Evolutionary conservation across 1,284 basidiomycete species (phyloP).

Genomic region (Limonomyces culmigenus): DNA sequence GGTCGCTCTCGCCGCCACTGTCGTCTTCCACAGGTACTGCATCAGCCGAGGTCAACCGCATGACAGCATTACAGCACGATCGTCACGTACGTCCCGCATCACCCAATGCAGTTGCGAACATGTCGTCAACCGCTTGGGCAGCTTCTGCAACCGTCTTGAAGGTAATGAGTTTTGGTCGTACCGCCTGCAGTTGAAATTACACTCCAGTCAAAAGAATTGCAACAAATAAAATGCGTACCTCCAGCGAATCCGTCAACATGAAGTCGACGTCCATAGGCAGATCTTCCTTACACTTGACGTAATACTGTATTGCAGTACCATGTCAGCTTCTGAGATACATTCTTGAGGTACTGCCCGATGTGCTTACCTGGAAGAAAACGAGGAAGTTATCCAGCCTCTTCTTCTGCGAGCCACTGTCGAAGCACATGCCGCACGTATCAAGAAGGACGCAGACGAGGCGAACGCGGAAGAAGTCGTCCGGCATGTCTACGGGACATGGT

Average conservation of each 20-base stretch:
- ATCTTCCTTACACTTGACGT: constrained; percentile 73
- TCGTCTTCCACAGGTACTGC: constrained; percentile 33
- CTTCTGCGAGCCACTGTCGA: constrained; percentile 81
- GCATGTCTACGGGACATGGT: constrained; percentile 67
- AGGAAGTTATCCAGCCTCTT: constrained; percentile 89
- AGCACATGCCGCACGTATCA: constrained; percentile 96
- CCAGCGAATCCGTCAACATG: constrained; percentile 87
- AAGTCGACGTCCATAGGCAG: constrained; percentile 96
- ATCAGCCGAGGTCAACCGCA: constrained; percentile 4
- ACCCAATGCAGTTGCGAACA: constrained; percentile 56
- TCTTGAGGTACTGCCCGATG: neutral
- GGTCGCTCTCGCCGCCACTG: constrained; percentile 50
- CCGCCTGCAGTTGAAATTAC: constrained; percentile 29
- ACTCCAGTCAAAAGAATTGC: constrained; percentile 1
- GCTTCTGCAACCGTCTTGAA: constrained; percentile 73
- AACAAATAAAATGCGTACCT: constrained; percentile 33
- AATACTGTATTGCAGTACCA: constrained; percentile 37
- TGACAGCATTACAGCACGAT: neutral
- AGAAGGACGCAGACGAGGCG: constrained; percentile 84
- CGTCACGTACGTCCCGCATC: constrained; percentile 31
- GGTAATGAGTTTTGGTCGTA: constrained; percentile 59
- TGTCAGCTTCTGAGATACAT: constrained; percentile 2
- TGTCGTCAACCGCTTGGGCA: constrained; percentile 74
- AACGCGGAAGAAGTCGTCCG: constrained; percentile 92
- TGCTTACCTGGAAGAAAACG: constrained; percentile 75